phyloP scores from a whole-genome alignment of 805 yeast species.

The Helenozyma rhizophorensis region DNA sequence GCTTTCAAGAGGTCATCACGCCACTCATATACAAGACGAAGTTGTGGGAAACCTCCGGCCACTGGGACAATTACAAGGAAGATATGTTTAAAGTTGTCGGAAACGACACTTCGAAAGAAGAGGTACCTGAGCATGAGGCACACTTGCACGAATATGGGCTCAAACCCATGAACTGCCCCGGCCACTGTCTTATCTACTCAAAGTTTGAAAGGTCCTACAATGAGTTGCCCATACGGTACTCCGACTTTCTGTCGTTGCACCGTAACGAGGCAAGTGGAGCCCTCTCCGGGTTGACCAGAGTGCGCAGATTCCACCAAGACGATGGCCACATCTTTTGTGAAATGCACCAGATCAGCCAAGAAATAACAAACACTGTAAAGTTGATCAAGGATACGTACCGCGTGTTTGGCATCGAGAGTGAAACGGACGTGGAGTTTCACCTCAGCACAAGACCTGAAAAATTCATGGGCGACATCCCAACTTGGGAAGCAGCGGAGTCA shows the following conservation, averaged over 20 bases:
- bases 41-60: constrained; percentile 90
- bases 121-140: constrained; percentile 10
- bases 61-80: constrained; percentile 90
- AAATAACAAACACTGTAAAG: constrained; percentile 67
- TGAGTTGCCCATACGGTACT: constrained; percentile 79
- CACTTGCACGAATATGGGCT: constrained; percentile 56
- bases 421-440: constrained; percentile 50
- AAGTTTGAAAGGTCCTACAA: constrained; percentile 74
- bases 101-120: constrained; percentile 34
- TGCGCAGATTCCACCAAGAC: constrained; percentile 94
- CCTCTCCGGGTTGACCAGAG: constrained; percentile 85
- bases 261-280: constrained; percentile 96
- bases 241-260: constrained; percentile 90
- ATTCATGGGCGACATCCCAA: constrained; percentile 68
- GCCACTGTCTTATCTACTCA: constrained; percentile 82
- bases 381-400: constrained; percentile 72
- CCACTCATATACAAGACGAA: constrained; percentile 82
- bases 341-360: constrained; percentile 66
- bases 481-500: constrained; percentile 82
- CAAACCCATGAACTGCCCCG: constrained; percentile 95
- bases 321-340: constrained; percentile 96
- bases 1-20: constrained; percentile 88
- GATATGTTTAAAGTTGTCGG: constrained; percentile 91
- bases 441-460: constrained; percentile 86
- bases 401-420: constrained; percentile 52